These are phyloP conservation scores for Saturnispora saitoi DNA, from an alignment of 805 yeast genomes.

Conservation along the genomic window DNA sequence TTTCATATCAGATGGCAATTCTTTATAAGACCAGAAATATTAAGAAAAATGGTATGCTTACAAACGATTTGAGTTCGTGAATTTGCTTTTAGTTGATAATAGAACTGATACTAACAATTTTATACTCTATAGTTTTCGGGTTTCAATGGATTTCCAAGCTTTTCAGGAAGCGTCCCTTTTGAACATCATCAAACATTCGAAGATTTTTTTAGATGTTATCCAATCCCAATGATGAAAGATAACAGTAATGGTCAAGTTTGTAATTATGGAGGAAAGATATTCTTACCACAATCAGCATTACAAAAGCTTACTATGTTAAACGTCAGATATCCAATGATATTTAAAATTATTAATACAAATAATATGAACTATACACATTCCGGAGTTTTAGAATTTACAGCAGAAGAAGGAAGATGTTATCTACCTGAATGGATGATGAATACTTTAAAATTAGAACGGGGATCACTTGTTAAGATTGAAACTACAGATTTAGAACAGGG, in stretches of 20 bases:
- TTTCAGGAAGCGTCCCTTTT: constrained; percentile 13
- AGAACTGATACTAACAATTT: constrained; percentile 6
- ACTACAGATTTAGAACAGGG: constrained; percentile 81
- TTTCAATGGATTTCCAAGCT: constrained; percentile 17
- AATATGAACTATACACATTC: constrained; percentile 59
- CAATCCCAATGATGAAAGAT: constrained; percentile 85
- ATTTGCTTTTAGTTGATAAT: not conserved
- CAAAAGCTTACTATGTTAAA: constrained; percentile 83
- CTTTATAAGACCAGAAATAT: not conserved
- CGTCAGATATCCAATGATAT: constrained; percentile 93
- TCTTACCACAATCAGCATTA: constrained; percentile 87
- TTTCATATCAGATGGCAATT: not conserved
- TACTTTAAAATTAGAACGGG: constrained; percentile 64
- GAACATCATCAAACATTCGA: constrained; percentile 42
- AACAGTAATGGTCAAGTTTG: constrained; percentile 61
- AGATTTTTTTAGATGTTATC: constrained; percentile 87
- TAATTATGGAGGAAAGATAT: constrained; percentile 92
- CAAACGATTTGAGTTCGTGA: not conserved
- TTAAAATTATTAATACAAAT: constrained; percentile 63
- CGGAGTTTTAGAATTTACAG: constrained; percentile 93
- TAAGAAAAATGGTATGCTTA: constrained; percentile 10
- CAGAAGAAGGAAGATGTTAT: constrained; percentile 94
- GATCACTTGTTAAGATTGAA: constrained; percentile 68
- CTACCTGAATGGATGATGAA: constrained; percentile 96
- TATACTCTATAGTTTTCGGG: constrained; percentile 19